Evolutionary conservation across 129 eudicot species (phyloP).

Genomic region (Tagetes patula): DNA sequence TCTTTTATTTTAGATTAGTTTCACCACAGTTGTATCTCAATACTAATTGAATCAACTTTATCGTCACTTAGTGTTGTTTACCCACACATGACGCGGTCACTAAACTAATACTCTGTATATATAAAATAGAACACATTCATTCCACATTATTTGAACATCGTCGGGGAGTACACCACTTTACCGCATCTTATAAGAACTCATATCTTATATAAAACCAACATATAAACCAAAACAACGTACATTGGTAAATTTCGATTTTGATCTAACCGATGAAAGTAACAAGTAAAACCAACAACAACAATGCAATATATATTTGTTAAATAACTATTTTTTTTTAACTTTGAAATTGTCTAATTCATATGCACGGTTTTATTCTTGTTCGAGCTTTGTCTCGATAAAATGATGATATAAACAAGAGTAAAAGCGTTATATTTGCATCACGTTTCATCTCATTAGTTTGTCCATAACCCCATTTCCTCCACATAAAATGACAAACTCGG

Average conservation of each 20-base stretch:
- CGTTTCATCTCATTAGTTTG: slow-evolving; percentile 18
- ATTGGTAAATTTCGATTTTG: neutral
- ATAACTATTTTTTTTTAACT: neutral
- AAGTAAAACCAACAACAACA: slow-evolving; percentile 3
- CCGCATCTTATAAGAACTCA: neutral
- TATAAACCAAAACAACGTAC: neutral
- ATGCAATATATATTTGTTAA: neutral
- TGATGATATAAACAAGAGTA: slow-evolving; percentile 2
- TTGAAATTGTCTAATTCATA: neutral
- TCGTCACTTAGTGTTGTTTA: too few species aligned
- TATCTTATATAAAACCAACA: neutral
- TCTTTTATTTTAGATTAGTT: too few species aligned
- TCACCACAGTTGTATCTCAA: too few species aligned
- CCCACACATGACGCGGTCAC: too few species aligned
- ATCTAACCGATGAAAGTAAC: slow-evolving; percentile 14
- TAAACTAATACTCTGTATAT: too few species aligned
- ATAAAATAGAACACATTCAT: too few species aligned
- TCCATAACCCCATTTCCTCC: neutral
- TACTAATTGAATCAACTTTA: too few species aligned
- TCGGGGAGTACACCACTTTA: too few species aligned
- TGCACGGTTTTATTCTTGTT: neutral
- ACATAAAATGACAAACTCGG: neutral
- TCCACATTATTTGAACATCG: too few species aligned
- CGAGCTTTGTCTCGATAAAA: neutral
- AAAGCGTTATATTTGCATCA: neutral